A percentile compares a stretch with the other conserved stretches of the same genome.
These are phyloP conservation scores for Auxenochlorella protothecoides DNA, from an alignment of 139 green algal genomes.

Conservation along the genomic window DNA sequence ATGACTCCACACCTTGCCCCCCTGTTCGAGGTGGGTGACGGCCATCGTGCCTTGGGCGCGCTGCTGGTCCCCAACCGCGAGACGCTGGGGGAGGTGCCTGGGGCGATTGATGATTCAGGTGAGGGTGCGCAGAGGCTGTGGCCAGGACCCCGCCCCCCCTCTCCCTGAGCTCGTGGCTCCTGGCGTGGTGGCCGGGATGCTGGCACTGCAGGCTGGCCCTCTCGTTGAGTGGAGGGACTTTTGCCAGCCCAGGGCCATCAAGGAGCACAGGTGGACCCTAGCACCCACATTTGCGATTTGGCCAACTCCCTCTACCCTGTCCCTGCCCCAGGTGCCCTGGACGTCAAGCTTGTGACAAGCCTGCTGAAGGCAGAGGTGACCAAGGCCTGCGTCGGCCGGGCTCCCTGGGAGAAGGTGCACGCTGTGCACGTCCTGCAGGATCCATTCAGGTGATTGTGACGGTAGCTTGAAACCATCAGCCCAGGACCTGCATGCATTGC, in stretches of 20 bases:
- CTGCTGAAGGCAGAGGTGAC: slow-evolving; percentile 33
- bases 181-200: background rate
- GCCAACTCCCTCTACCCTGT: background rate
- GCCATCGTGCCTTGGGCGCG: slow-evolving; percentile 41
- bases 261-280: too few relatives aligned
- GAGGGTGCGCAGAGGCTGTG: background rate
- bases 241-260: too few relatives aligned
- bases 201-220: background rate
- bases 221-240: too few relatives aligned
- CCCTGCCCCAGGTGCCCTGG: slow-evolving; percentile 17
- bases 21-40: slow-evolving; percentile 50
- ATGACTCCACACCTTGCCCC: too few relatives aligned
- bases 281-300: too few relatives aligned
- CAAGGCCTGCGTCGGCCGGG: background rate
- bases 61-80: slow-evolving; percentile 52
- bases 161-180: background rate
- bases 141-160: background rate
- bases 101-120: slow-evolving; percentile 32
- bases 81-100: slow-evolving; percentile 25
- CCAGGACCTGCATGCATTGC: too few relatives aligned
- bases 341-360: slow-evolving; percentile 17
- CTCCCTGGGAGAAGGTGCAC: slow-evolving; percentile 39
- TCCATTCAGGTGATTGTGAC: slow-evolving; percentile 30
- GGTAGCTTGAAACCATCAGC: background rate
- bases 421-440: slow-evolving; percentile 35